Evolutionary conservation across 805 yeast genomes (phyloP), one percentile per base, ranked within the genome.

Genomic region (Cyberlindnera galapagoensis): DNA sequence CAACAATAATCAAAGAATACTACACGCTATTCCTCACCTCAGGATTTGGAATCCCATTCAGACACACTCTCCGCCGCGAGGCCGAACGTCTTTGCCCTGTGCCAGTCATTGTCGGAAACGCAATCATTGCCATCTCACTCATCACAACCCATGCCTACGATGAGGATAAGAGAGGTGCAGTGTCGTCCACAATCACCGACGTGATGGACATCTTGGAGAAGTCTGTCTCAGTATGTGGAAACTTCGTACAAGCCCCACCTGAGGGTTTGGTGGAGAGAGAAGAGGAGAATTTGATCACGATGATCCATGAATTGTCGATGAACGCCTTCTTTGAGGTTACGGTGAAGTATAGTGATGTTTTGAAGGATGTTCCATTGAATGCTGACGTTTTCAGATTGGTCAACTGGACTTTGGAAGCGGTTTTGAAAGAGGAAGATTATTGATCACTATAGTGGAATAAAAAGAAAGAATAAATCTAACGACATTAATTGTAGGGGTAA

Each of bases 331-430:
- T 74, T 47, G 76, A 75, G 38, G 64, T 81, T 27, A 79, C 82
- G 19, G 59, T 80, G 22, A 69, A 70, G 44, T 81, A 76, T 53
- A 78, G 79, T 49, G 69, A 64, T 25, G 65, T 74, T 28, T 56
- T 82, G 38, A 78, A 78, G 49, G 87, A 80, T 46, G 67, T 81
- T 42, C 65, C 74, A 17, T 59, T 82, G 26, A 67, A 73, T 31
- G 72, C 80, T 4, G 74, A 74, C 28, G 82, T 81, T 5, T 73
- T 74, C 47, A 74, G 72, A 40, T 61, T 80, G 40, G 85, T 85
- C 12, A 77, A 78, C 48, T 75, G 84, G 78, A 81, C 81, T 18
- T 66, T 78, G 35, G 87, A 80, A 43, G 68, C 68, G 19, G 80
- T 80, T 11, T 60, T 73, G 33, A 75, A 73, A 12, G 74, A 71